These are phyloP conservation scores for Setaria viridis DNA, from an alignment of 202 grass and related monocot genomes.

Conservation along the genomic window DNA sequence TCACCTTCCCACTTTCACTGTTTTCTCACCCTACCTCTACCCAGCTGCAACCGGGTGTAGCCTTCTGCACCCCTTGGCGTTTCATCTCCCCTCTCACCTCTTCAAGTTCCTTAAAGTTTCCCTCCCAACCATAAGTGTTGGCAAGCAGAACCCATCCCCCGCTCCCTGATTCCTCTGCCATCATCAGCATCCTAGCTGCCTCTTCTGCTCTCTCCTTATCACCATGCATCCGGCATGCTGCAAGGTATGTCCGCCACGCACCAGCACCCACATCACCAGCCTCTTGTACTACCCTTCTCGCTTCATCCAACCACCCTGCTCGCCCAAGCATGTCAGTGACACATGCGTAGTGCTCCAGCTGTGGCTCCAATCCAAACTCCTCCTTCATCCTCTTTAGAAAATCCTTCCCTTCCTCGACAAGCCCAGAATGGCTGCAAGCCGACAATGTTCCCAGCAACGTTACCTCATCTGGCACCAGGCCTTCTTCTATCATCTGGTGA, in stretches of 20 bases:
- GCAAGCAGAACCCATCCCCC: conserved; percentile 65
- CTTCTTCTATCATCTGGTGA: conserved; percentile 63
- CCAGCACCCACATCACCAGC: conserved; percentile 57
- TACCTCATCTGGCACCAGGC: conserved; percentile 71
- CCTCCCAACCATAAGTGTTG: conserved; percentile 55
- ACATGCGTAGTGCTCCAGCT: conserved; percentile 84
- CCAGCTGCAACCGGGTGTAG: conserved; percentile 69
- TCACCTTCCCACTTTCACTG: conserved; percentile 25
- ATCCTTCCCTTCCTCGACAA: conserved; percentile 69
- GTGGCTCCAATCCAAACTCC: conserved; percentile 65
- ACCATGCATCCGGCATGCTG: conserved; percentile 71
- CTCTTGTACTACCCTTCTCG: conserved; percentile 58
- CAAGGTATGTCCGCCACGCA: conserved; percentile 70
- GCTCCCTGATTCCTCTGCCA: conserved; percentile 53
- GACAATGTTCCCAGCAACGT: conserved; percentile 70
- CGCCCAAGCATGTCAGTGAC: conserved; percentile 89
- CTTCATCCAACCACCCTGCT: conserved; percentile 77
- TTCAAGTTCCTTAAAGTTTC: conserved; percentile 62
- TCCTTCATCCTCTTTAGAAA: conserved; percentile 86
- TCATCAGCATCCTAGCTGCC: conserved; percentile 57
- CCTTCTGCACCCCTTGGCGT: conserved; percentile 62
- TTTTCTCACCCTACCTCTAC: conserved; percentile 58
- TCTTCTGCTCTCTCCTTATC: conserved; percentile 57
- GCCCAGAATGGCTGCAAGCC: conserved; percentile 81
- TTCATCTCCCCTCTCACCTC: conserved; percentile 73